These are phyloP conservation scores for Ganoderma meredithae DNA, from an alignment of 1,284 basidiomycete species.

Conservation along the genomic window DNA sequence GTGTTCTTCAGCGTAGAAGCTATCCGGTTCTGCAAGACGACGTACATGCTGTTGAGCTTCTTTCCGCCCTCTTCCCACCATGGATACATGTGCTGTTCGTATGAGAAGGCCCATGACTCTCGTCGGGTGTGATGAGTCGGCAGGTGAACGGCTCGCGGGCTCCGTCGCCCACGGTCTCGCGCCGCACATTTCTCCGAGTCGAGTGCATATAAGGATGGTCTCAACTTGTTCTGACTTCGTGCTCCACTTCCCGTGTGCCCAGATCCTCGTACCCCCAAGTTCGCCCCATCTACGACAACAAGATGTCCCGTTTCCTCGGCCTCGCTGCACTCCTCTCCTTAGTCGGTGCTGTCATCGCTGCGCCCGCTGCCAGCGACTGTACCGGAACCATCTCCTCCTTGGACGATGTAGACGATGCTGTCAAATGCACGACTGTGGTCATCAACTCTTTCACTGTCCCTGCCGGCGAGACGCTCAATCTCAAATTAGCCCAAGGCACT, in stretches of 20 bases:
- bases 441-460: constrained; percentile 43
- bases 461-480: constrained; percentile 34
- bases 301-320: constrained; percentile 26
- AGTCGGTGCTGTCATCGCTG: constrained; percentile 19
- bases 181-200: constrained; percentile 7
- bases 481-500: constrained; percentile 25
- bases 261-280: background rate
- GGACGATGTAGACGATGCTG: constrained; percentile 41
- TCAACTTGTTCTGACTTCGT: background rate
- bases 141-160: background rate
- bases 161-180: background rate
- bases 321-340: constrained; percentile 26
- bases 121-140: background rate
- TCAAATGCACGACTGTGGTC: constrained; percentile 45
- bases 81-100: constrained; percentile 11
- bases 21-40: background rate
- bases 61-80: constrained; percentile 11
- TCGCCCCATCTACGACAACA: background rate
- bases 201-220: constrained; percentile 4
- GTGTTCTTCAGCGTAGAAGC: background rate
- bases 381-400: constrained; percentile 45
- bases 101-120: constrained; percentile 8
- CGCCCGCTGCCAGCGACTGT: constrained; percentile 34
- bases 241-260: constrained; percentile 2
- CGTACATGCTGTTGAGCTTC: constrained; percentile 1